These are phyloP conservation scores for Phlebiopsis gigantea DNA, from an alignment of 768 basidiomycete species.

Conservation along the genomic window DNA sequence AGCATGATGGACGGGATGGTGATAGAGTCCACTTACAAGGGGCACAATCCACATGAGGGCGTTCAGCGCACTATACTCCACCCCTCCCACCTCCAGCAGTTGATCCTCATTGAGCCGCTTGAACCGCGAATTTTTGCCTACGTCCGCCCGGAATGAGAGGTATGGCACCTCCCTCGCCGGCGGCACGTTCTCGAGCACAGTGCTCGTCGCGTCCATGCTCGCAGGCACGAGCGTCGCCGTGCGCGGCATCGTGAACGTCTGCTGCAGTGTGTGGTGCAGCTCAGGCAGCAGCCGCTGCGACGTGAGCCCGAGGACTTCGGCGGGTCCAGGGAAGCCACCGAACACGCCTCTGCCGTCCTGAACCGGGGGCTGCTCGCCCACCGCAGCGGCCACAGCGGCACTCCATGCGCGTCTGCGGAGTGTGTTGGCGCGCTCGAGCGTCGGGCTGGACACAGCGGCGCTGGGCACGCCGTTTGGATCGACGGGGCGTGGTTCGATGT, in stretches of 20 bases:
- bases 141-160: slow-evolving; percentile 77
- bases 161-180: slow-evolving; percentile 63
- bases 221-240: slow-evolving; percentile 57
- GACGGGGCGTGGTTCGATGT: slow-evolving; percentile 59
- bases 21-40: slow-evolving; percentile 40
- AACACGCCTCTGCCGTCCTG: slow-evolving; percentile 30
- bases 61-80: slow-evolving; percentile 85
- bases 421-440: not conserved
- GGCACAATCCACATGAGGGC: slow-evolving; percentile 78
- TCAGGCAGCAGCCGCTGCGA: slow-evolving; percentile 61
- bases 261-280: slow-evolving; percentile 49
- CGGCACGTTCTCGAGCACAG: slow-evolving; percentile 4
- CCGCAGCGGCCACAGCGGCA: not conserved
- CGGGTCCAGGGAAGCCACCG: slow-evolving; percentile 74
- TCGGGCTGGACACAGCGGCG: not conserved
- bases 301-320: slow-evolving; percentile 43
- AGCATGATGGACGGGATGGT: not conserved
- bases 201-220: slow-evolving; percentile 22
- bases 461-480: slow-evolving; percentile 57
- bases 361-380: not conserved
- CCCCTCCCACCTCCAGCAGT: slow-evolving; percentile 86
- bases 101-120: slow-evolving; percentile 70
- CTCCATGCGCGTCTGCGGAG: not conserved
- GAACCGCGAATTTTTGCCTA: slow-evolving; percentile 80
- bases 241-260: slow-evolving; percentile 72